These are phyloP conservation scores for Berkeleyomyces basicola DNA, from an alignment of 2,329 filamentous ascomycete species.

Conservation along the genomic window DNA sequence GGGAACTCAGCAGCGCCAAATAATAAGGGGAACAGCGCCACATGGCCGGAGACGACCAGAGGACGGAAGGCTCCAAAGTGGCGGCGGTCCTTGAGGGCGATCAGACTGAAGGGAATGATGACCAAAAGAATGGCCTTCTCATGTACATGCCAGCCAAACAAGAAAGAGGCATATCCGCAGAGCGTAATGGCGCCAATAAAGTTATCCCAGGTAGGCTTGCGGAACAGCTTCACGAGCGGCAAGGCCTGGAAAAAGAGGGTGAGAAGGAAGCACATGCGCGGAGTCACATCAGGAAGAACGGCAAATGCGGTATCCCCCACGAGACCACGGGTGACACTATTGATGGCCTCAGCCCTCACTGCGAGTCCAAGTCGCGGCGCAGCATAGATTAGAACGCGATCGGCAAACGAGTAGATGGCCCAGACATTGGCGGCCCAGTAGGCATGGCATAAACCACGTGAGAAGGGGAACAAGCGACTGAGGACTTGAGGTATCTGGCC, in stretches of 20 bases:
- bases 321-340: slow-evolving; percentile 80
- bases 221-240: slow-evolving; percentile 68
- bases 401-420: slow-evolving; percentile 88
- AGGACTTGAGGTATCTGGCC: slow-evolving; percentile 72
- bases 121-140: slow-evolving; percentile 92
- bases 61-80: slow-evolving; percentile 86
- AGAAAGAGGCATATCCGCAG: slow-evolving; percentile 88
- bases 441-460: slow-evolving; percentile 82
- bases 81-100: slow-evolving; percentile 76
- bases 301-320: slow-evolving; percentile 92
- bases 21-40: slow-evolving; percentile 84
- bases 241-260: slow-evolving; percentile 71
- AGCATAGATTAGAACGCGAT: slow-evolving; percentile 69
- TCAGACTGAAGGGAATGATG: slow-evolving; percentile 85
- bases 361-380: slow-evolving; percentile 64
- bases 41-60: slow-evolving; percentile 80
- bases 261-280: slow-evolving; percentile 62
- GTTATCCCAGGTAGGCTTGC: slow-evolving; percentile 65
- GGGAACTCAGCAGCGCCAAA: slow-evolving; percentile 89
- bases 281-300: slow-evolving; percentile 72
- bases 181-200: slow-evolving; percentile 83
- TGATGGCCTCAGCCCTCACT: slow-evolving; percentile 57
- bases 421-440: slow-evolving; percentile 98
- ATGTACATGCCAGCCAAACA: slow-evolving; percentile 97
- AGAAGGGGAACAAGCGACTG: slow-evolving; percentile 81